Conservation (phyloP, 306 rosid species). For the Erythrophleum fordii region DNA sequence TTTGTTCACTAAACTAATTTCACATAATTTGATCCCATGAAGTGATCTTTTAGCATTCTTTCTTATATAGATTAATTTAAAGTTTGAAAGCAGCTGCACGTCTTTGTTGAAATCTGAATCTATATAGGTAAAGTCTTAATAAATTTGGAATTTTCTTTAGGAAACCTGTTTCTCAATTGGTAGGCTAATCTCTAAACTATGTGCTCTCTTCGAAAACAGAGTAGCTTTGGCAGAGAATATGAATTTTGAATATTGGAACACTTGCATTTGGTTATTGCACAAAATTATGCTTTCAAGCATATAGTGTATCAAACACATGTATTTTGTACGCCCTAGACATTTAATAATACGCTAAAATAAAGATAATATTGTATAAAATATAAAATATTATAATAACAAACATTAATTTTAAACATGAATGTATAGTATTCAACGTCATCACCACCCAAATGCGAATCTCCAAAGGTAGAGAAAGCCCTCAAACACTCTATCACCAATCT, state of each 20-base stretch:
- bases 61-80: neutral
- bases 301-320: no score
- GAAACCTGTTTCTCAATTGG: neutral
- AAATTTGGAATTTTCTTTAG: neutral
- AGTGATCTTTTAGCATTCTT: neutral
- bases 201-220: neutral
- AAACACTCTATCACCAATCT: no score
- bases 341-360: neutral
- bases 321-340: neutral
- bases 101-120: neutral
- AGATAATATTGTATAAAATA: neutral
- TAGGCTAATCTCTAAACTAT: neutral
- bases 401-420: no score
- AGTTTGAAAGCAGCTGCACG: neutral
- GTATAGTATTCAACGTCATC: no score
- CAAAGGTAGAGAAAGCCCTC: no score
- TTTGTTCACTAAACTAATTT: neutral
- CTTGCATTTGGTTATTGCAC: no score
- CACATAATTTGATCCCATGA: neutral
- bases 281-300: neutral
- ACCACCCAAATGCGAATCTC: no score
- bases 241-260: neutral
- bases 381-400: no score
- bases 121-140: neutral
- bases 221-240: neutral